These are phyloP conservation scores for Zizania palustris DNA, from an alignment of 202 grass and related monocot species.

Conservation along the genomic window DNA sequence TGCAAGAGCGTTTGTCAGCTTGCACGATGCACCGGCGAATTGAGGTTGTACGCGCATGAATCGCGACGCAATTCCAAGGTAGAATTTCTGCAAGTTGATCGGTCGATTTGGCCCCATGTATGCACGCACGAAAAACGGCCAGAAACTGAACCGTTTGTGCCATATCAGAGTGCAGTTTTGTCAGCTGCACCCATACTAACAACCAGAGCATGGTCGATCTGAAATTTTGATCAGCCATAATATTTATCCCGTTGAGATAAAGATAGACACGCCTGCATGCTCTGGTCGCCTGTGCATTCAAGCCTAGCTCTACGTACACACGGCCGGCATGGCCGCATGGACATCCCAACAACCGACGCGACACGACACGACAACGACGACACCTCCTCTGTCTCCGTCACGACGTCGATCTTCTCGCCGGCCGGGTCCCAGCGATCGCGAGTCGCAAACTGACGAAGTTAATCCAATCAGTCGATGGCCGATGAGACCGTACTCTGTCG, in stretches of 20 bases:
- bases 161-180: conserved; percentile 6
- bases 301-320: conserved; percentile 32
- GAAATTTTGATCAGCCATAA: neutral
- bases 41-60: neutral
- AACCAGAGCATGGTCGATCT: conserved; percentile 21
- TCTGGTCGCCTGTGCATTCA: neutral
- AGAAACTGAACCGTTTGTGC: neutral
- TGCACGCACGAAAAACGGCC: neutral
- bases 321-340: neutral
- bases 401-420: neutral
- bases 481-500: neutral
- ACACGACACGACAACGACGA: neutral
- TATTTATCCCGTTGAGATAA: neutral
- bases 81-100: conserved; percentile 1
- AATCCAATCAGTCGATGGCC: neutral
- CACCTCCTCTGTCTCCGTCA: conserved; percentile 11
- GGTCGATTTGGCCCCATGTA: too few species aligned
- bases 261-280: neutral
- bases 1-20: neutral
- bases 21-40: neutral
- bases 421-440: neutral
- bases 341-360: conserved; percentile 33
- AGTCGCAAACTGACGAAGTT: neutral
- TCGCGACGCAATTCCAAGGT: conserved; percentile 32
- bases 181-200: neutral